phyloP scores from a whole-genome alignment of 192 early-diverging fungal genomes.

The Chytriomyces sp. region DNA sequence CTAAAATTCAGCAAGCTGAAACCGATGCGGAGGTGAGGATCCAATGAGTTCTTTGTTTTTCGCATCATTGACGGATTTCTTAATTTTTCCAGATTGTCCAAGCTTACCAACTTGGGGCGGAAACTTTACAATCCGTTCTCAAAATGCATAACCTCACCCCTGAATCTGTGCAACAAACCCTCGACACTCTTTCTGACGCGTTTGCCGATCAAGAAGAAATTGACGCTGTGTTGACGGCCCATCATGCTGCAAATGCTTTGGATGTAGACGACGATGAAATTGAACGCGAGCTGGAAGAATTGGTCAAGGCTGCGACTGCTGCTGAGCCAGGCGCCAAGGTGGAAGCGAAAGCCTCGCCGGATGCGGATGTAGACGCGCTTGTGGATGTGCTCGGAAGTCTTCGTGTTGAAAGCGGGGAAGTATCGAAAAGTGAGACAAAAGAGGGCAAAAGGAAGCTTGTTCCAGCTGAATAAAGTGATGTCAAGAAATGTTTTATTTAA shows the following conservation, averaged over 20 bases:
- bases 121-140: slow-evolving; percentile 59
- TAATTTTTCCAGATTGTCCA: slow-evolving; percentile 54
- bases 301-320: neutral
- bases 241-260: slow-evolving; percentile 24
- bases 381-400: too few species aligned
- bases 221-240: slow-evolving; percentile 61
- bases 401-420: too few species aligned
- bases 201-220: slow-evolving; percentile 68
- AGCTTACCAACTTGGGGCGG: slow-evolving; percentile 65
- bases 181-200: slow-evolving; percentile 64
- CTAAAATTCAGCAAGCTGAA: slow-evolving; percentile 68
- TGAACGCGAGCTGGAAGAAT: slow-evolving; percentile 40
- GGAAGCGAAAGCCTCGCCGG: too few species aligned
- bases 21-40: slow-evolving; percentile 64
- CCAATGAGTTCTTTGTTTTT: slow-evolving; percentile 6
- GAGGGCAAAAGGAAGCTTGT: too few species aligned
- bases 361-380: too few species aligned
- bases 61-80: neutral
- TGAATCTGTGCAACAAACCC: slow-evolving; percentile 61
- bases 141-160: slow-evolving; percentile 46
- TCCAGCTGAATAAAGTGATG: too few species aligned
- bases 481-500: too few species aligned
- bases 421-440: too few species aligned
- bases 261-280: slow-evolving; percentile 38
- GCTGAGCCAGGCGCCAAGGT: too few species aligned